These are phyloP conservation scores for Hypocrella siamensis DNA, from an alignment of 2,329 filamentous ascomycete genomes.

Conservation along the genomic window DNA sequence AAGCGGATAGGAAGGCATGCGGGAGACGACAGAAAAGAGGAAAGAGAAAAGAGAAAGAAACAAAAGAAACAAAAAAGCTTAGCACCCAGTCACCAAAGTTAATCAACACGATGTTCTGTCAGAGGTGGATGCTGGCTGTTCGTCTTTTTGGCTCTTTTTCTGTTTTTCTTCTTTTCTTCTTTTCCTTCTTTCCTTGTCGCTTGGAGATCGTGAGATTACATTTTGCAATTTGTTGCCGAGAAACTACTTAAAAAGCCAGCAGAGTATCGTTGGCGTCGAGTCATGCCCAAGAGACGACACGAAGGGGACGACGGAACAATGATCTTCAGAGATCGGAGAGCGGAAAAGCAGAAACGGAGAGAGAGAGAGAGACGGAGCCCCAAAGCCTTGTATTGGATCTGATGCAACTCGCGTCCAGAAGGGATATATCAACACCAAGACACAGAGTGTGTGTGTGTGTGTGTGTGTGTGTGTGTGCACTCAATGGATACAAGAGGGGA, in stretches of 20 bases:
- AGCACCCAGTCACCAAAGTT: conserved; percentile 3
- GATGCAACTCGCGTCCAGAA: too few species aligned
- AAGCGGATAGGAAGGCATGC: conserved; percentile 1
- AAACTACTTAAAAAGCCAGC: conserved; percentile 4
- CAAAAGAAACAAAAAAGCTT: conserved; percentile 2
- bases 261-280: conserved; percentile 5
- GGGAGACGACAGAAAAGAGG: too few species aligned
- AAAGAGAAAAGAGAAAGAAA: not conserved
- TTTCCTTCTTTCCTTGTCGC: not conserved
- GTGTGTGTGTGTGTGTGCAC: too few species aligned
- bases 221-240: conserved; percentile 5
- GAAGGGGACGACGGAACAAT: too few species aligned
- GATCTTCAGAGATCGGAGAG: too few species aligned
- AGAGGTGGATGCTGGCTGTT: conserved; percentile 1
- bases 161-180: not conserved
- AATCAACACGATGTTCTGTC: not conserved
- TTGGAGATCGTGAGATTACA: conserved; percentile 1
- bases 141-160: conserved; percentile 1
- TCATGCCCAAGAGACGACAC: conserved; percentile 3
- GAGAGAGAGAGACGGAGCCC: not conserved
- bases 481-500: too few species aligned
- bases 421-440: too few species aligned
- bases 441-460: too few species aligned
- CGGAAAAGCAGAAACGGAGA: too few species aligned
- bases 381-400: not conserved